Evolutionary conservation across 345 rosid genomes (phyloP).

Genomic region (Eucalyptus cloeziana): DNA sequence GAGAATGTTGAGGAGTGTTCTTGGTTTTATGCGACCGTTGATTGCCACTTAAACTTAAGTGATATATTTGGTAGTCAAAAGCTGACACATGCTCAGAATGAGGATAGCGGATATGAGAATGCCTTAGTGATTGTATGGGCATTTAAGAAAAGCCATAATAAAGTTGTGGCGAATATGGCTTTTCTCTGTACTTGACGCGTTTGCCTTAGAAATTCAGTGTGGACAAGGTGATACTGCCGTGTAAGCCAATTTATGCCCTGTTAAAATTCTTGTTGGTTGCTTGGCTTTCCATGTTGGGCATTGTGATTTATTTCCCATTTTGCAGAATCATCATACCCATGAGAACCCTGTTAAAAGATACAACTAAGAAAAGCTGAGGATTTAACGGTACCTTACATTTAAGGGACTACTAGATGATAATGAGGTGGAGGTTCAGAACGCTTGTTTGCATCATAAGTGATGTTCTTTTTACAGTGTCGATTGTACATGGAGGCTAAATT

Average conservation of each 20-base stretch:
- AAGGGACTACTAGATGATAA: background rate
- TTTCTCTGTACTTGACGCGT: background rate
- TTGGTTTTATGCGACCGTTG: background rate
- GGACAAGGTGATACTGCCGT: background rate
- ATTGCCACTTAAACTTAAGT: background rate
- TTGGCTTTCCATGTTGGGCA: background rate
- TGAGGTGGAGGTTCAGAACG: background rate
- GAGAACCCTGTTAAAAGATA: background rate
- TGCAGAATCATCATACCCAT: background rate
- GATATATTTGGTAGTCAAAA: background rate
- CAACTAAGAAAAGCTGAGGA: background rate
- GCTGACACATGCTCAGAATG: background rate
- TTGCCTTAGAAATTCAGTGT: background rate
- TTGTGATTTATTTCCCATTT: background rate
- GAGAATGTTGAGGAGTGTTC: background rate
- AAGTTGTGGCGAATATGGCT: constrained; percentile 48
- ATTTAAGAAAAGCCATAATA: background rate
- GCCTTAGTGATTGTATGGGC: background rate
- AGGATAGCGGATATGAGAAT: background rate
- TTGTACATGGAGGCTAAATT: no score
- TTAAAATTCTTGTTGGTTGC: background rate
- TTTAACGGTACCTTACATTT: background rate
- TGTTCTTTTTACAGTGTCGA: background rate
- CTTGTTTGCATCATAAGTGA: constrained; percentile 2
- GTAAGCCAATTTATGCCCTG: background rate